phyloP scores from a whole-genome alignment of 2,329 filamentous ascomycete species.

The Biscogniauxia mediterranea region DNA sequence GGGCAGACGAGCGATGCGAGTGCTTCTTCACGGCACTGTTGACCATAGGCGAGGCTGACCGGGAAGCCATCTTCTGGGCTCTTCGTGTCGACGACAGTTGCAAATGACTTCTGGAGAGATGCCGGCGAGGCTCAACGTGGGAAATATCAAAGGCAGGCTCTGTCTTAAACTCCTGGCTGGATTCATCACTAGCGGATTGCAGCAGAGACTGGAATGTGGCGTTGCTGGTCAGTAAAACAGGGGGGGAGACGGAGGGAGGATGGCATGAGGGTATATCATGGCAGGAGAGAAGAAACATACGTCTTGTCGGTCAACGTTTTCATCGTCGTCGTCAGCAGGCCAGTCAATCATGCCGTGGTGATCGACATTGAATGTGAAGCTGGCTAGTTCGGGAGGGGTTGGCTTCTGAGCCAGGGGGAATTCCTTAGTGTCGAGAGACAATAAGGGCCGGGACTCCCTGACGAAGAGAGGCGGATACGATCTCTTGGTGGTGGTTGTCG shows the following conservation, averaged over 20 bases:
- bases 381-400: slow-evolving; percentile 75
- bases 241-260: slow-evolving; percentile 2
- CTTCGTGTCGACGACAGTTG: slow-evolving; percentile 32
- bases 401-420: slow-evolving; percentile 84
- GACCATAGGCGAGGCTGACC: slow-evolving; percentile 35
- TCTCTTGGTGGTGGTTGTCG: slow-evolving; percentile 84
- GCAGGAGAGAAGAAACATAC: slow-evolving; percentile 17
- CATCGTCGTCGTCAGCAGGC: slow-evolving; percentile 29
- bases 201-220: slow-evolving; percentile 27
- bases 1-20: slow-evolving; percentile 28
- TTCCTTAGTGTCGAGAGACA: slow-evolving; percentile 78
- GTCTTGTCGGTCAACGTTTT: slow-evolving; percentile 14
- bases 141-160: slow-evolving; percentile 35
- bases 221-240: slow-evolving; percentile 19
- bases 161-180: slow-evolving; percentile 28
- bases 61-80: slow-evolving; percentile 33
- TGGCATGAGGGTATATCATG: neutral
- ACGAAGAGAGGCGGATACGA: slow-evolving; percentile 84
- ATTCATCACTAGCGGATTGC: slow-evolving; percentile 23
- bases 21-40: slow-evolving; percentile 29
- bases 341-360: slow-evolving; percentile 52
- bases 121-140: slow-evolving; percentile 27
- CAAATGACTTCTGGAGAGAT: slow-evolving; percentile 23
- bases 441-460: slow-evolving; percentile 66
- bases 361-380: slow-evolving; percentile 70